phyloP scores from a whole-genome alignment of 2,329 filamentous ascomycete species.

The Diaporthe citrichinensis region DNA sequence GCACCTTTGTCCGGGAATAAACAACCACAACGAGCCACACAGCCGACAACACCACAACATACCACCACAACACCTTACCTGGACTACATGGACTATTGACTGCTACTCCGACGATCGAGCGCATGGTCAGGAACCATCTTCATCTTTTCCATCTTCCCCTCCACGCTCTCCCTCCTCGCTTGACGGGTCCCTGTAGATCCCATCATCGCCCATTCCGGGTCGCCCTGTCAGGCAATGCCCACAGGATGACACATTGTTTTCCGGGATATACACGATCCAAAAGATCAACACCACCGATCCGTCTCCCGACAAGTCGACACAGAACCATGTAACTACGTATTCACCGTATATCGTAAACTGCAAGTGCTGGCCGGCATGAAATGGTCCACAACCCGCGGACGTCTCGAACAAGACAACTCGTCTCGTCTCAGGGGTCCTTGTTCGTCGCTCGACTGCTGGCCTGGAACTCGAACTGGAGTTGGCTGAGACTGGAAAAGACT shows the following conservation, averaged over 20 bases:
- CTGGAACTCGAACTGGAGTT: constrained; percentile 1
- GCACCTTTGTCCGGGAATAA: not conserved
- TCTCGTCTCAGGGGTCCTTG: not conserved
- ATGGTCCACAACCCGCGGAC: constrained; percentile 5
- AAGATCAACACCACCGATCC: not conserved
- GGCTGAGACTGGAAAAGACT: not conserved
- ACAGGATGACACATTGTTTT: constrained; percentile 6
- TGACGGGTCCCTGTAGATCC: constrained; percentile 19
- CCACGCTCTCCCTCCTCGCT: not conserved
- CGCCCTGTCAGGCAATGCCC: constrained; percentile 24
- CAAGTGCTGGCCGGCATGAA: constrained; percentile 3
- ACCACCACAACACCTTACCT: not conserved
- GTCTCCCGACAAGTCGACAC: not conserved
- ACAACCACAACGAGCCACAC: not conserved
- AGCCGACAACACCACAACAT: not conserved
- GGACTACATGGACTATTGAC: not conserved
- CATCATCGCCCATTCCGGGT: constrained; percentile 19
- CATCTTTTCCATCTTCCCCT: not conserved
- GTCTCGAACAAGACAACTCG: not conserved
- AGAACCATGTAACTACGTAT: not conserved
- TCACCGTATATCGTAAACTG: not conserved
- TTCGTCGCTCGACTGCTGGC: not conserved
- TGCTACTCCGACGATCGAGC: not conserved
- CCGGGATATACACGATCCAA: not conserved
- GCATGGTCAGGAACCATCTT: not conserved